These are phyloP conservation scores for Blastosporella zonata DNA, from an alignment of 1,284 basidiomycete genomes.

Conservation along the genomic window DNA sequence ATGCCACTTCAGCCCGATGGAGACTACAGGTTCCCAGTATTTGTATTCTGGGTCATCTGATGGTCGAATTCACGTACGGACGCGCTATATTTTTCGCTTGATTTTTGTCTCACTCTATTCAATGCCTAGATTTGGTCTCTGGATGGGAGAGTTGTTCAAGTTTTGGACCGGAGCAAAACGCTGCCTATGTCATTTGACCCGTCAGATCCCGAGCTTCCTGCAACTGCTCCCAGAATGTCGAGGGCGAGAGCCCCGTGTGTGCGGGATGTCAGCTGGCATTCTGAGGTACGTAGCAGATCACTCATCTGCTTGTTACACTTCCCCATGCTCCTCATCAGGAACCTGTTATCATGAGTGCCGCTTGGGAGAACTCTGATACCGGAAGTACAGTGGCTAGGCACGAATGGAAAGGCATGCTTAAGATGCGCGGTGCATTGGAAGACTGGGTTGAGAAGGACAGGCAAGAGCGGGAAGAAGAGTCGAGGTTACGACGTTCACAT, in stretches of 20 bases:
- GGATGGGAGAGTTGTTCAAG: conserved; percentile 82
- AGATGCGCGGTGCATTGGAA: conserved; percentile 64
- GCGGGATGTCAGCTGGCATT: conserved; percentile 92
- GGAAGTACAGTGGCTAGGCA: conserved; percentile 83
- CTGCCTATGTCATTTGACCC: conserved; percentile 71
- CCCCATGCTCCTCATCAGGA: conserved; percentile 42
- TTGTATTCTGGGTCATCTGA: conserved; percentile 91
- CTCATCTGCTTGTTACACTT: not conserved
- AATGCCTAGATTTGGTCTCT: conserved; percentile 84
- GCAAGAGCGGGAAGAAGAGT: conserved; percentile 30
- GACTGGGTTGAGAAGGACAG: conserved; percentile 67
- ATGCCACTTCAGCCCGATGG: conserved; percentile 91
- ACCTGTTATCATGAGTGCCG: conserved; percentile 89
- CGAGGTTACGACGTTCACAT: conserved; percentile 22
- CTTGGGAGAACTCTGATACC: conserved; percentile 70
- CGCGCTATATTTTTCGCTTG: conserved; percentile 18
- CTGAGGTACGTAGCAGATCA: conserved; percentile 40
- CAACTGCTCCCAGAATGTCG: conserved; percentile 19
- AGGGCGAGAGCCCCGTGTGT: conserved; percentile 54
- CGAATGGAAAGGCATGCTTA: conserved; percentile 90
- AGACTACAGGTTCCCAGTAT: conserved; percentile 91
- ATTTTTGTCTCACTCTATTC: conserved; percentile 4
- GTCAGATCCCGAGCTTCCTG: conserved; percentile 49
- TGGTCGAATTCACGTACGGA: conserved; percentile 75
- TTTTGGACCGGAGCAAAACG: conserved; percentile 79